Base-by-base conservation (phyloP, 73 alveolate genomes). In the Tetrahymena thermophila region DNA sequence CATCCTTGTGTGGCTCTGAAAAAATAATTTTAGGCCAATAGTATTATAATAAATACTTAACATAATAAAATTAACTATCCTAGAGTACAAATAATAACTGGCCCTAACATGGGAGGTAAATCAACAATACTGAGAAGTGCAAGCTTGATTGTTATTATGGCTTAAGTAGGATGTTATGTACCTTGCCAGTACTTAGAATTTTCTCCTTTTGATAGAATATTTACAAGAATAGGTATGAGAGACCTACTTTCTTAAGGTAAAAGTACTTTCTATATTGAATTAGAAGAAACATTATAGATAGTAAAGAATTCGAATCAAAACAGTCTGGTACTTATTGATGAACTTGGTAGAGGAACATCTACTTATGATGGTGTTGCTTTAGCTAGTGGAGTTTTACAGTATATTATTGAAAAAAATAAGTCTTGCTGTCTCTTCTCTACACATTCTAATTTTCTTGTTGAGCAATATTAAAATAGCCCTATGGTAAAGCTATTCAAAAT, bases 71-170 rank as follows among this genome's bases (percentile, higher is more conserved):
- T 34, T 19, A 56, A 95, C 16, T 40, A 71, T 34, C 40, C 58
- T 35, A 95, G 85, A 44, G 93, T 95, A 35, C 19, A 50, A 85
- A 85, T 96, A 35, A 35, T 99, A 93, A 98, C 99, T 40, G 99
- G 99, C 21, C 99, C 99, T 15, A 99, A 99, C 95, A 98, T 98
- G 99, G 99, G 99, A 35, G 99, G 99, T 25, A 99, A 99, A 96
- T 97, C 99, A 10, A 98, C 99, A 43, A 96, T 97, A 44, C 93
- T 99, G 56, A 96, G 99, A 94, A 97, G 97, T 83, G 98, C 97
- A 34, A 98, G 99, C 85, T 83, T 99, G 1, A 93, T 98, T 2
- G 96, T 98, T 16, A 97, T 99, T 14, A 94, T 99, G 93, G 99
- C 99, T 10, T 98, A 98, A 96, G 94, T 98, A 37, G 99, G 99